Evolutionary conservation across 495 filamentous ascomycete species (phyloP).

Genomic region (Achaetomiella virescens): DNA sequence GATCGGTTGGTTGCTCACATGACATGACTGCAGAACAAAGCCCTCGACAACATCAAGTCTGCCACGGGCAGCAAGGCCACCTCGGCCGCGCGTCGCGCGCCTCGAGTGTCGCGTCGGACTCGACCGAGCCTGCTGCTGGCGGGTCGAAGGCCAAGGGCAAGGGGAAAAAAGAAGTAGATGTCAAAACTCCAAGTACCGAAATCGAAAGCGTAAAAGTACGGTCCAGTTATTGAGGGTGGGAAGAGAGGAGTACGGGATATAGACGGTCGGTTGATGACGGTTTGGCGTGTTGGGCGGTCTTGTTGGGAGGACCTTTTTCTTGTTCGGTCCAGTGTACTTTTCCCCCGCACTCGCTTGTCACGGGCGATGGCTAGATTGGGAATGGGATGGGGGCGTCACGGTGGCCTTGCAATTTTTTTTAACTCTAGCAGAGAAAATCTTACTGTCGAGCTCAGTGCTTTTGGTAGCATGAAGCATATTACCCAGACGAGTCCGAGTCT

Average conservation of each 20-base stretch:
- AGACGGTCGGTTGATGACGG: background rate
- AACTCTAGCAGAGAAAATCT: too few species aligned
- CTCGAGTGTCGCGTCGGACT: conserved; percentile 49
- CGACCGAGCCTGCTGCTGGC: conserved; percentile 38
- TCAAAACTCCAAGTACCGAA: background rate
- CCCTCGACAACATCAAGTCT: conserved; percentile 56
- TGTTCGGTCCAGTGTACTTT: background rate
- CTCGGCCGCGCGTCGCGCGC: conserved; percentile 52
- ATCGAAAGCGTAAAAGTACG: background rate
- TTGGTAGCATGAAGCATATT: too few species aligned
- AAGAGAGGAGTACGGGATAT: background rate
- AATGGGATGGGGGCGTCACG: background rate
- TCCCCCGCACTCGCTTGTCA: background rate
- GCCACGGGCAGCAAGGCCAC: conserved; percentile 46
- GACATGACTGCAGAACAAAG: conserved; percentile 48
- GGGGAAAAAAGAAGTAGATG: conserved; percentile 50
- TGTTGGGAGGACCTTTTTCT: background rate
- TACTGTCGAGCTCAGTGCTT: too few species aligned
- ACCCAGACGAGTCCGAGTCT: too few species aligned
- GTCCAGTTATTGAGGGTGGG: too few species aligned
- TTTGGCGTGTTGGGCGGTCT: conserved; percentile 5
- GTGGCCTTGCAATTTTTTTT: too few species aligned
- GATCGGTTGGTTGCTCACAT: background rate
- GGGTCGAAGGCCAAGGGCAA: conserved; percentile 44
- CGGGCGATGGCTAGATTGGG: background rate